Conservation (phyloP, 176 grass and related monocot species). For the Leersia perrieri region DNA sequence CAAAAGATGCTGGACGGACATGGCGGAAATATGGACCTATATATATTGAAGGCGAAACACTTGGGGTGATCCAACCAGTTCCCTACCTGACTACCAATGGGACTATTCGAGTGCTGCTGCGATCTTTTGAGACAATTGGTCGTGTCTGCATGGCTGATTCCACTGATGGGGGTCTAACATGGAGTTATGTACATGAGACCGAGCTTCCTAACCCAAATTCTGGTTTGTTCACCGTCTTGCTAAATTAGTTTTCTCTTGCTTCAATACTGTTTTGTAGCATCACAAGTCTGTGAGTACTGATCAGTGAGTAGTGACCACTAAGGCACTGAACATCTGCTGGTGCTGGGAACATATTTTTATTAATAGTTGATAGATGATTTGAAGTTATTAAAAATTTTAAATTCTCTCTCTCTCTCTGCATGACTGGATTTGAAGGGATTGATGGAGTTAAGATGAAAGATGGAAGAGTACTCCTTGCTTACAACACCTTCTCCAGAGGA, state of each 20-base stretch:
- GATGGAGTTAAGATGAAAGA: constrained; percentile 69
- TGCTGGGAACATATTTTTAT: not conserved
- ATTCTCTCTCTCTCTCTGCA: not conserved
- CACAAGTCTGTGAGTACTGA: not conserved
- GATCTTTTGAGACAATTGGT: constrained; percentile 69
- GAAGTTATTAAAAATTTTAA: not conserved
- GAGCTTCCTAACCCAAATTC: constrained; percentile 91
- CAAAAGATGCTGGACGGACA: constrained; percentile 58
- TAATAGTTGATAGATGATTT: not conserved
- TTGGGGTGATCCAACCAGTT: constrained; percentile 94
- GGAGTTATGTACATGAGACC: constrained; percentile 61
- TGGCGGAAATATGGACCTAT: constrained; percentile 93
- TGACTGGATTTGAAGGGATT: constrained; percentile 41
- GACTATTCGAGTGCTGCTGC: constrained; percentile 65
- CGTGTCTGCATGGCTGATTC: constrained; percentile 72
- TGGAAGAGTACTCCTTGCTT: constrained; percentile 50
- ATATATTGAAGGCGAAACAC: constrained; percentile 66
- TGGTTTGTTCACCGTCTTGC: constrained; percentile 32
- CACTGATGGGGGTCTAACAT: constrained; percentile 54
- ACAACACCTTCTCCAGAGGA: constrained; percentile 63
- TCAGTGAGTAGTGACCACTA: not conserved
- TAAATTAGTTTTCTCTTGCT: constrained; percentile 1
- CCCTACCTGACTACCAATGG: constrained; percentile 67
- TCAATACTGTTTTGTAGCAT: not conserved
- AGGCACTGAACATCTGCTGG: not conserved